A percentile compares a stretch with the other conserved stretches of the same genome.
These are phyloP conservation scores for Agaricus bisporus DNA, from an alignment of 768 basidiomycete species.

Conservation along the genomic window DNA sequence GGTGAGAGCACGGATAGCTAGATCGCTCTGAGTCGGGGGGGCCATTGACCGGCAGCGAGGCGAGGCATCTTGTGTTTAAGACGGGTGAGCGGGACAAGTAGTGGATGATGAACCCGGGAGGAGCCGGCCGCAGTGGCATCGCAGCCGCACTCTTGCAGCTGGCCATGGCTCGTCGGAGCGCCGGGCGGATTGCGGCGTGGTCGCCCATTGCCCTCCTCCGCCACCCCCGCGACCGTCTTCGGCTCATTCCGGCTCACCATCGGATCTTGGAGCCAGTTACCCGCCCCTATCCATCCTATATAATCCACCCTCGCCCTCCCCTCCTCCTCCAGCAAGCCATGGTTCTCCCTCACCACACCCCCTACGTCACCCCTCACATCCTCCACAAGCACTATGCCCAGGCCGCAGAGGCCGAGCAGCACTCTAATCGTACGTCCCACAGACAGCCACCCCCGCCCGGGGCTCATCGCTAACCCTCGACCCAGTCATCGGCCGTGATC, in stretches of 20 bases:
- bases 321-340: conserved; percentile 20
- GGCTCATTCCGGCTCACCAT: conserved; percentile 9
- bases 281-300: conserved; percentile 12
- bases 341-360: conserved; percentile 68
- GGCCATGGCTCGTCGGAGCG: conserved; percentile 6
- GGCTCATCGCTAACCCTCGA: conserved; percentile 7
- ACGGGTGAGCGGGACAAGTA: neutral
- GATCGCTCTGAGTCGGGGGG: conserved; percentile 13
- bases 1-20: conserved; percentile 28
- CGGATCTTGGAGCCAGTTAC: conserved; percentile 18
- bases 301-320: conserved; percentile 14
- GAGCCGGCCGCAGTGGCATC: neutral
- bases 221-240: neutral
- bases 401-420: conserved; percentile 57
- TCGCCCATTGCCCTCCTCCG: no score
- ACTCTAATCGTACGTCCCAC: conserved; percentile 46
- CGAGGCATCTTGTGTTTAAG: neutral
- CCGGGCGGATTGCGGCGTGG: neutral
- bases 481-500: conserved; percentile 85
- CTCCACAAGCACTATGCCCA: conserved; percentile 85
- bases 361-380: conserved; percentile 86
- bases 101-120: neutral
- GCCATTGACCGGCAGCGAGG: conserved; percentile 10
- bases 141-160: conserved; percentile 12
- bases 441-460: conserved; percentile 4